A percentile compares a stretch with the other conserved stretches of the same genome.
These are phyloP conservation scores for Hymenoscyphus salicellus DNA, from an alignment of 2,329 filamentous ascomycete species.

Conservation along the genomic window DNA sequence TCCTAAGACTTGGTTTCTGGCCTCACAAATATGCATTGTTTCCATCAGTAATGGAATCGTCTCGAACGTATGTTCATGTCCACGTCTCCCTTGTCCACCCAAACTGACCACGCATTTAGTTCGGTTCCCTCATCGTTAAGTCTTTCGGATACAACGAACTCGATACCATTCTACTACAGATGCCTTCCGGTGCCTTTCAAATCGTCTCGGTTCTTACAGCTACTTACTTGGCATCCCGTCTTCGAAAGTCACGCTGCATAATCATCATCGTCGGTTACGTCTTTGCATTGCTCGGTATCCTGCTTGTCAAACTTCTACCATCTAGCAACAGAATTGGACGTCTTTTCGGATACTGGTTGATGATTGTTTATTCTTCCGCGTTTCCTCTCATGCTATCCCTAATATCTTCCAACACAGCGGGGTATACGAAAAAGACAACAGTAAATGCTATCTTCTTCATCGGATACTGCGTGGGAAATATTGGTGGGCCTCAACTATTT, in stretches of 20 bases:
- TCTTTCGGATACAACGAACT: too few relatives aligned
- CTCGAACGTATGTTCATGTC: too few relatives aligned
- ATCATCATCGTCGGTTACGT: slow-evolving; percentile 26
- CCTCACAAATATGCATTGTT: too few relatives aligned
- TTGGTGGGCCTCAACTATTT: slow-evolving; percentile 63
- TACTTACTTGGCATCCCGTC: background rate
- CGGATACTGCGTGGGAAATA: slow-evolving; percentile 59
- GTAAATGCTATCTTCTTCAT: slow-evolving; percentile 62
- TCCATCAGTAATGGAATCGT: too few relatives aligned
- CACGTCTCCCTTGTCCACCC: too few relatives aligned
- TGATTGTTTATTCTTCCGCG: slow-evolving; percentile 56
- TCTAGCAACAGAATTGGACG: slow-evolving; percentile 42
- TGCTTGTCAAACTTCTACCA: slow-evolving; percentile 52
- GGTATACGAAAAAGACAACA: slow-evolving; percentile 62
- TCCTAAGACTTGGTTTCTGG: too few relatives aligned
- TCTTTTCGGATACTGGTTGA: slow-evolving; percentile 54
- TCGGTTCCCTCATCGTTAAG: too few relatives aligned
- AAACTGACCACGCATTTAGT: too few relatives aligned
- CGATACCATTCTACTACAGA: background rate
- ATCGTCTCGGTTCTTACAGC: slow-evolving; percentile 13
- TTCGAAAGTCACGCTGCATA: slow-evolving; percentile 13
- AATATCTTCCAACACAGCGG: slow-evolving; percentile 64
- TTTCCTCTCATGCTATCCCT: slow-evolving; percentile 35
- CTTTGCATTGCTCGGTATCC: slow-evolving; percentile 51
- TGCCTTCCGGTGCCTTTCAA: slow-evolving; percentile 49